phyloP scores from a whole-genome alignment of 164 flowering plant species.

The Sedum album region DNA sequence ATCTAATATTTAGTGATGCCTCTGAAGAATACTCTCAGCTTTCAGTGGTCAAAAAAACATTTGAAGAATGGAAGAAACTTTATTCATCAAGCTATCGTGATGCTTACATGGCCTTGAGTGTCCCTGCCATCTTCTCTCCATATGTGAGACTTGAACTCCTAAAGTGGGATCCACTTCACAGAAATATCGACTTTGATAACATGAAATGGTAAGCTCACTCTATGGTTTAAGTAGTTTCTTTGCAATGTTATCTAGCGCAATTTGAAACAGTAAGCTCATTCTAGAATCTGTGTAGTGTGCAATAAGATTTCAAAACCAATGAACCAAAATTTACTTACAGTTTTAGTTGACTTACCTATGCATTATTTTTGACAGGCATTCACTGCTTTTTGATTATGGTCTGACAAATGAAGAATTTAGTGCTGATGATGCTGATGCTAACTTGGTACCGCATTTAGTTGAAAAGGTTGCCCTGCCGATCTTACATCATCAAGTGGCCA shows the following conservation, averaged over 20 bases:
- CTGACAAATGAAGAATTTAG: constrained; percentile 43
- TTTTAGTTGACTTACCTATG: not conserved
- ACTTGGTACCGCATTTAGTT: constrained; percentile 78
- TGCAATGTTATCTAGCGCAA: no score
- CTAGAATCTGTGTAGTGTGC: not conserved
- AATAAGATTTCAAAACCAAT: not conserved
- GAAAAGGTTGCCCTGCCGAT: constrained; percentile 86
- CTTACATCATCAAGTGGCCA: constrained; percentile 71
- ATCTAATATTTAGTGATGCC: constrained; percentile 73
- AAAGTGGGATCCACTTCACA: constrained; percentile 91
- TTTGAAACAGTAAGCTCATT: constrained; percentile 67
- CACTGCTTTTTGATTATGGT: constrained; percentile 72
- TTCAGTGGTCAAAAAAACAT: constrained; percentile 53
- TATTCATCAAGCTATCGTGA: constrained; percentile 64
- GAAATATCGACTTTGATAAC: constrained; percentile 54
- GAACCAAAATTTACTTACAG: constrained; percentile 21
- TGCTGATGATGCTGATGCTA: constrained; percentile 66
- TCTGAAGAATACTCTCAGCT: constrained; percentile 72
- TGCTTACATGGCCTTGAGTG: constrained; percentile 80
- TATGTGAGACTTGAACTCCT: constrained; percentile 91
- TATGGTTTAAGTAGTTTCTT: no score
- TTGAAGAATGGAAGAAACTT: constrained; percentile 69
- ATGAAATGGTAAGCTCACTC: constrained; percentile 88
- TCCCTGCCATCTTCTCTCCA: constrained; percentile 79
- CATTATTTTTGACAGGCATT: constrained; percentile 46